A percentile compares a stretch with the other conserved stretches of the same genome.
These are phyloP conservation scores for Pestalotiopsis sp. DNA, from an alignment of 2,329 filamentous ascomycete species.

Conservation along the genomic window DNA sequence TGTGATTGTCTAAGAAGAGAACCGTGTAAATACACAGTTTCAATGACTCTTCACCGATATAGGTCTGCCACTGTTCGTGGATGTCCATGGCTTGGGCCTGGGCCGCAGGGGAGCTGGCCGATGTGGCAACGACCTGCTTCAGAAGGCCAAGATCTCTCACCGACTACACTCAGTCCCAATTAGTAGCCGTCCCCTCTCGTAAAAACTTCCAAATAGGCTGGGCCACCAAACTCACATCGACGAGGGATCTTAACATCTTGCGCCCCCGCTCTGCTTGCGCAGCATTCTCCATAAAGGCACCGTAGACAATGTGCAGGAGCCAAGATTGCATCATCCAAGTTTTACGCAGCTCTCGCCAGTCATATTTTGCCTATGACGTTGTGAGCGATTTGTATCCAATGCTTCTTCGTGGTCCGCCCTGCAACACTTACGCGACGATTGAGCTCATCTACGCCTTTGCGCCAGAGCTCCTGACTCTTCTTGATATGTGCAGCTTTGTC, in stretches of 20 bases:
- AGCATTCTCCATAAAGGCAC: neutral
- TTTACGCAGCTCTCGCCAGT: constrained; percentile 4
- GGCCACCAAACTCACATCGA: neutral
- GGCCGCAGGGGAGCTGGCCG: neutral
- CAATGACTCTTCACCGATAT: neutral
- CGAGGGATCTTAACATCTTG: neutral
- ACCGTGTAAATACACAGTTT: constrained; percentile 2
- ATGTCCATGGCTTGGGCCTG: neutral
- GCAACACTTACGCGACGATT: neutral
- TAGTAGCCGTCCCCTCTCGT: no score
- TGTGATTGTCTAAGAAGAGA: neutral
- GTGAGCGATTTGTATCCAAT: neutral
- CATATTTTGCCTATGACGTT: neutral
- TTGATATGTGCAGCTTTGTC: neutral
- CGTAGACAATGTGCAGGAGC: constrained; percentile 1
- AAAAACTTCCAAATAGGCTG: neutral
- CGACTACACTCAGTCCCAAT: no score
- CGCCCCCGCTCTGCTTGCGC: neutral
- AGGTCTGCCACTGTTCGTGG: constrained; percentile 1
- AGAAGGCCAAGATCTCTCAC: constrained; percentile 1
- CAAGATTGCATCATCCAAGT: constrained; percentile 7
- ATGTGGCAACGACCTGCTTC: neutral
- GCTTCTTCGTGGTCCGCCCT: no score
- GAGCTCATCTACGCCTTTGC: neutral
- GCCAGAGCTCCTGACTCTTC: neutral